Percentiles rank a stretch among this genome's conserved stretches.
Evolutionary conservation across 2,329 filamentous ascomycete genomes (phyloP).

Genomic region (Pseudogymnoascus sp.): DNA sequence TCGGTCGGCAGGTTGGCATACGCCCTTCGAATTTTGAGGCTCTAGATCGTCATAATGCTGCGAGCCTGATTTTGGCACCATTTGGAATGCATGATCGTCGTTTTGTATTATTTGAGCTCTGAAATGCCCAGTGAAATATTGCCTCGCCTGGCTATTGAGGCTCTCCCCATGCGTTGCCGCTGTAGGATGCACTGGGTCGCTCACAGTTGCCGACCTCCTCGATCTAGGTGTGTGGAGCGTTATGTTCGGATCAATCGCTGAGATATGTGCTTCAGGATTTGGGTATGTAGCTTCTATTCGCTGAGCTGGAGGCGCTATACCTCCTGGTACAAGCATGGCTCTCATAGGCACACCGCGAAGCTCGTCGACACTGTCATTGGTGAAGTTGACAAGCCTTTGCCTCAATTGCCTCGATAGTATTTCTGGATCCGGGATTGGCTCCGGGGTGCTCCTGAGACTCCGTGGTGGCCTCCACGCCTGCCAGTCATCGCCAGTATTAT

Average conservation of each 20-base stretch:
- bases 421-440: not conserved
- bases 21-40: not conserved
- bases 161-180: not conserved
- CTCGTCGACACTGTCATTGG: not conserved
- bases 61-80: not conserved
- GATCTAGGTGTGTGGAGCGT: not conserved
- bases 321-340: not conserved
- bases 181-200: not conserved
- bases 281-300: not conserved
- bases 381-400: not conserved
- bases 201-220: slow-evolving; percentile 2
- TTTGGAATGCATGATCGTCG: not conserved
- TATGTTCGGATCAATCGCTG: not conserved
- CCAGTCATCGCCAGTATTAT: not conserved
- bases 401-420: not conserved
- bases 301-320: not conserved
- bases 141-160: not conserved
- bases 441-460: not conserved
- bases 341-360: not conserved
- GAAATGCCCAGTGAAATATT: not conserved
- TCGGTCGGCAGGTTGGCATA: not conserved
- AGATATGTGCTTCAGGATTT: not conserved
- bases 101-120: not conserved
- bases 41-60: not conserved
- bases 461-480: not conserved